Base-by-base conservation (phyloP, 352 stramenopile species). In the Phytophthora colocasiae region DNA sequence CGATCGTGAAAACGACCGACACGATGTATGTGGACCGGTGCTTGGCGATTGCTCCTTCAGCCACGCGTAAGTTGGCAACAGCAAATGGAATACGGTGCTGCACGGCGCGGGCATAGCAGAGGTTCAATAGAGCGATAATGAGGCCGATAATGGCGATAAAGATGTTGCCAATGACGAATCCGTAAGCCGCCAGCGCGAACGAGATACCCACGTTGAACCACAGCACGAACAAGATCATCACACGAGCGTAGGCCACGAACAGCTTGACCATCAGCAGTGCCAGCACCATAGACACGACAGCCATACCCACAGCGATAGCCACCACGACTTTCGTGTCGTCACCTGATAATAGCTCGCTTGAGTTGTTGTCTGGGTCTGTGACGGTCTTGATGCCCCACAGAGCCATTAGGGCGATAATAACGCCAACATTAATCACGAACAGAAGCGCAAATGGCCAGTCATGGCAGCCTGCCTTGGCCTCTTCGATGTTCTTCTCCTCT, bases 41-140 rank as follows among this genome's bases (percentile, higher is more conserved):
- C 58, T 90, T 93, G 39, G 89, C 85, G 54, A 98, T 94, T 4
- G 94, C 95, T 11, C 82, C 85, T 26, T 95, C 81, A 1, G 90
- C 95, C 9, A 96, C 90, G 19, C 82, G 78, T 34, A 99, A 73
- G 69, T 98, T 98, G 17, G 94, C 90, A 11, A 93, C 86, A 4
- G 96, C 96, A 71, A 98, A 98, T 24, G 95, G 92, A 65, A 99
- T 98, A 38, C 92, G 89, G 77, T 97, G 60, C 86, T 87, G 68
- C 40, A 96, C 87, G 1, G 82, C 75, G 29, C 79, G 89, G 6
- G 90, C 83, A 79, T 98, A 98, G 78, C 89, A 96, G 48, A 95
- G 58, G 51, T 80, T 87, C 39, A 96, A 58, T 47, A 95, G 53
- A 2, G 74, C 85, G 54, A 95, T 74, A 32, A 95, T 73, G 12